A percentile compares a stretch with the other conserved stretches of the same genome.
phyloP scores from a whole-genome alignment of 2,329 filamentous ascomycete species.

The Calonectria naviculata region DNA sequence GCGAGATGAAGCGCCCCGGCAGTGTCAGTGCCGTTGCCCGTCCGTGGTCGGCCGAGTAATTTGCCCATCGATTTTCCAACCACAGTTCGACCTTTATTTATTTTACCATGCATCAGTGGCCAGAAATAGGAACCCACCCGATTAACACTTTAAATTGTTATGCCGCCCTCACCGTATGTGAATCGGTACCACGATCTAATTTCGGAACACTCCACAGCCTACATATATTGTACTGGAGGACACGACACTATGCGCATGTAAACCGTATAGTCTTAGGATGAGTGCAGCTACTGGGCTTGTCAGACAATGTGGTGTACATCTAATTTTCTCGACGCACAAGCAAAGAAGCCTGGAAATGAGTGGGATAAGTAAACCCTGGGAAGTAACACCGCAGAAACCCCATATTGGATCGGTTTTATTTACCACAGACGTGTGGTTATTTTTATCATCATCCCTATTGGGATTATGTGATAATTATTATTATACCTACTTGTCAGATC shows the following conservation, averaged over 20 bases:
- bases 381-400: no score
- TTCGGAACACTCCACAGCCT: background rate
- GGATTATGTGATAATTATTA: no score
- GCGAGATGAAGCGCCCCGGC: background rate
- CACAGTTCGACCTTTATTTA: background rate
- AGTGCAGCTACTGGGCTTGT: no score
- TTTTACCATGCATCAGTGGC: background rate
- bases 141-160: constrained; percentile 5
- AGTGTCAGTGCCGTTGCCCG: background rate
- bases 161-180: background rate
- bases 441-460: no score
- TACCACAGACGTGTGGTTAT: no score
- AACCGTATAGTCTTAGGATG: no score
- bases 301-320: no score
- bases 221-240: background rate
- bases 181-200: background rate
- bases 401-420: no score
- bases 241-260: background rate
- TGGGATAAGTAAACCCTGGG: no score
- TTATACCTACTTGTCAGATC: no score
- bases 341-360: no score
- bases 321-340: no score
- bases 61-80: background rate
- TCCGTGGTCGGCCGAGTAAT: background rate
- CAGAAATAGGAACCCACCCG: background rate